A percentile compares a stretch with the other conserved stretches of the same genome.
Evolutionary conservation across 2,329 filamentous ascomycete species (phyloP).

Genomic region (Diaporthe velutina): DNA sequence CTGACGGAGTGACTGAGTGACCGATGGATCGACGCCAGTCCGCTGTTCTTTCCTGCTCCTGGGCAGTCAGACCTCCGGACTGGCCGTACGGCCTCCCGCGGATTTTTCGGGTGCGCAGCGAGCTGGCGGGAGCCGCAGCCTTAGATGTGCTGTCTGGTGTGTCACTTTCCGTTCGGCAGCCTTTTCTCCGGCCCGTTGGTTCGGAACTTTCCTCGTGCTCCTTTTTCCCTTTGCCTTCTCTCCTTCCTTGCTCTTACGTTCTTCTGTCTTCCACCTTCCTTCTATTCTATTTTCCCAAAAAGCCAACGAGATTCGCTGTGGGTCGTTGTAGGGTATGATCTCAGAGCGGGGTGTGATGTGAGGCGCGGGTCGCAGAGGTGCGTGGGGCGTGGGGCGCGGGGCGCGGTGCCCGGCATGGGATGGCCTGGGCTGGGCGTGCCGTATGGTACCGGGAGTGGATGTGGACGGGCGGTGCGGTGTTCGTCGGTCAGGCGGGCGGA

Average conservation of each 20-base stretch:
- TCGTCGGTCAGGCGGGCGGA: neutral
- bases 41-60: neutral
- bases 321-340: constrained; percentile 34
- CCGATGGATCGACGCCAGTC: constrained; percentile 1
- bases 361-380: constrained; percentile 24
- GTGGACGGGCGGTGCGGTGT: neutral
- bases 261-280: neutral
- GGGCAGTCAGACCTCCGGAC: constrained; percentile 4
- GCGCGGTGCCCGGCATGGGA: constrained; percentile 22
- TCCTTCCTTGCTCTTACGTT: neutral
- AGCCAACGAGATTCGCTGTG: constrained; percentile 23
- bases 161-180: neutral
- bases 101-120: constrained; percentile 15
- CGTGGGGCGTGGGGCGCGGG: constrained; percentile 29
- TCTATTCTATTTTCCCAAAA: constrained; percentile 1
- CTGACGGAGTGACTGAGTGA: neutral
- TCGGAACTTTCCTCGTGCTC: neutral
- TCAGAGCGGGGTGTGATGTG: constrained; percentile 38
- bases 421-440: neutral
- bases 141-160: neutral
- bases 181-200: neutral
- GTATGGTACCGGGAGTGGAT: constrained; percentile 5
- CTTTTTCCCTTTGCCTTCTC: too few relatives aligned
- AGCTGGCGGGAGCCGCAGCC: constrained; percentile 9
- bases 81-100: constrained; percentile 22